Percentiles rank a stretch among this genome's conserved stretches.
phyloP scores from a whole-genome alignment of 768 basidiomycete species.

The Lactarius akahatsu region DNA sequence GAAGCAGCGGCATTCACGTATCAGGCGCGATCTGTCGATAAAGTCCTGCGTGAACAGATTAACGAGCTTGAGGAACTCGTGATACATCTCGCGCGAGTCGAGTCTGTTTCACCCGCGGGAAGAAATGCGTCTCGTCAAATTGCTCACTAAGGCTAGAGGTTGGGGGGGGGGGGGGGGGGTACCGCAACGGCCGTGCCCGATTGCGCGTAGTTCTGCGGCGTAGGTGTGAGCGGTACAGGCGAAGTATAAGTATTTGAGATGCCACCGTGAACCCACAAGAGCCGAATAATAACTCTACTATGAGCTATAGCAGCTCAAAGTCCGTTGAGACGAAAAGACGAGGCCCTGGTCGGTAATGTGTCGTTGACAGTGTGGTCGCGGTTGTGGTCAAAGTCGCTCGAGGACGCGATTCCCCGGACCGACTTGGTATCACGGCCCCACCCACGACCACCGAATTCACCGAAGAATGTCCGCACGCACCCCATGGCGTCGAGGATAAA shows the following conservation, averaged over 20 bases:
- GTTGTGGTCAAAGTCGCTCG: not conserved
- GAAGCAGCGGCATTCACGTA: conserved; percentile 78
- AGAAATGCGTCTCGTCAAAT: conserved; percentile 73
- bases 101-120: conserved; percentile 84
- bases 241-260: not conserved
- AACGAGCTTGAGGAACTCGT: conserved; percentile 93
- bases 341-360: not conserved
- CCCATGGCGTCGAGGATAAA: too few species aligned
- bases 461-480: too few species aligned
- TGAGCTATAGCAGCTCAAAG: not conserved
- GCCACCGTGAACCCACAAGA: not conserved
- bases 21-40: conserved; percentile 80
- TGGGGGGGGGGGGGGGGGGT: too few species aligned
- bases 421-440: not conserved
- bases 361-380: not conserved
- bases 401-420: not conserved
- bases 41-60: conserved; percentile 94
- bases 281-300: not conserved
- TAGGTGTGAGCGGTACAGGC: conserved; percentile 7
- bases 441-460: too few species aligned
- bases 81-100: conserved; percentile 74
- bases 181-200: conserved; percentile 11
- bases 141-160: conserved; percentile 29
- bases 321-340: not conserved
- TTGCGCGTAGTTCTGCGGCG: conserved; percentile 10